These are phyloP conservation scores for Asterochloris sp. DNA, from an alignment of 139 green algal species.

Conservation along the genomic window DNA sequence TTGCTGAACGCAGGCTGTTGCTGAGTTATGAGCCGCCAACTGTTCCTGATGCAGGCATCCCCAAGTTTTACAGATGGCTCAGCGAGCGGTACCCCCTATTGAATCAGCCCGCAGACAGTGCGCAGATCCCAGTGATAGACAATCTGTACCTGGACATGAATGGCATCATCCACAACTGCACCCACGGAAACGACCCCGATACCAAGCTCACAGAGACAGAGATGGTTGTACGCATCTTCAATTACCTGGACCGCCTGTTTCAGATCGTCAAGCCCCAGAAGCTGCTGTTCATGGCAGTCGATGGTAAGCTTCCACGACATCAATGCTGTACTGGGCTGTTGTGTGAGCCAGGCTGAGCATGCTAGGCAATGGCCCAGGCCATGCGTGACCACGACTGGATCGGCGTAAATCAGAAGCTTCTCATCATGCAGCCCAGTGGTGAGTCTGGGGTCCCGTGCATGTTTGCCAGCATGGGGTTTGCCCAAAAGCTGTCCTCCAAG, in stretches of 20 bases:
- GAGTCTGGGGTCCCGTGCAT: no score
- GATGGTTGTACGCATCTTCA: constrained; percentile 89
- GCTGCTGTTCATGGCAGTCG: constrained; percentile 94
- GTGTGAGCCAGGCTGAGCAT: background rate
- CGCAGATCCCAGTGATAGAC: constrained; percentile 70
- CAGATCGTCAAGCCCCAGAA: constrained; percentile 82
- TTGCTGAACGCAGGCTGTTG: no score
- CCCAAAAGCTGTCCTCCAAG: no score
- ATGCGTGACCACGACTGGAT: no score
- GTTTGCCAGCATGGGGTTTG: no score
- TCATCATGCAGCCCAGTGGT: no score
- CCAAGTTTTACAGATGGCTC: constrained; percentile 97
- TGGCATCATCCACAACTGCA: constrained; percentile 96
- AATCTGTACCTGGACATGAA: constrained; percentile 97
- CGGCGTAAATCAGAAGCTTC: no score
- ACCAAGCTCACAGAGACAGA: constrained; percentile 78
- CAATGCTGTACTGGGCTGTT: background rate
- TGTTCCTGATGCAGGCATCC: constrained; percentile 75
- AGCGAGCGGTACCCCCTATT: constrained; percentile 91
- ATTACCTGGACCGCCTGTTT: constrained; percentile 90
- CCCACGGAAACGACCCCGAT: constrained; percentile 80
- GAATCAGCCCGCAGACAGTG: constrained; percentile 72
- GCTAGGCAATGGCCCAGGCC: no score
- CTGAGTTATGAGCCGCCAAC: no score
- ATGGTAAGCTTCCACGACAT: constrained; percentile 50